Evolutionary conservation across 805 yeast species (phyloP), one percentile per base, ranked within the genome.

Genomic region (Kuraishia capsulata): DNA sequence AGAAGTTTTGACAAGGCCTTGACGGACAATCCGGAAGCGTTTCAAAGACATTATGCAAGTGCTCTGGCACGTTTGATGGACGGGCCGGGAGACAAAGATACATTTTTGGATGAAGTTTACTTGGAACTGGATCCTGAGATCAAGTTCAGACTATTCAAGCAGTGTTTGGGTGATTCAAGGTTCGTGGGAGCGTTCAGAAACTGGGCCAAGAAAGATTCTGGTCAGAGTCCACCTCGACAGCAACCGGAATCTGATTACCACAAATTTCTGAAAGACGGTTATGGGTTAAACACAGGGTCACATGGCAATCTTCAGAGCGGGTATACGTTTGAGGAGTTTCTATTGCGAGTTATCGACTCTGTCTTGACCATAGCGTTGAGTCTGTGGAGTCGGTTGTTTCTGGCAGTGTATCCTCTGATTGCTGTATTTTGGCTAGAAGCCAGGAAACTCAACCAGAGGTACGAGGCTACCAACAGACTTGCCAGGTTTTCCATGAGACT

Each of bases 101-200:
- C n/a, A n/a, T n/a, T n/a, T n/a, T n/a, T n/a, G n/a, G n/a, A n/a
- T n/a, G n/a, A n/a, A n/a, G n/a, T n/a, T n/a, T 23, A 23, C 26
- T 8, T 11, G 10, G 23, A 37, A 3, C 30, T 53, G 20, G 42
- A 44, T 13, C 44, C 40, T 10, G 35, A 35, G 3, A 35, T 43
- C 16, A 53, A 52, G 24, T 40, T 47, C 21, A 34, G 41, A 4
- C 41, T 52, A 2, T 19, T 54, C 38, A 32, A 41, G 18, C 18
- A 36, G 16, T 50, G 47, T 24, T 41, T 54, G 32, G 40, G 37
- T 4, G 56, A 54, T 38, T 42, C 46, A 8, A 25, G 20, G 1
- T 31, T 49, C 13, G 42, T 49, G 5, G 31, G 36, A 10, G 41
- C 37, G 18, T 43, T 49, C 38, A 42, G 35, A 34, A 17, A 20